These are phyloP conservation scores for Nannochloropsis oceanica DNA, from an alignment of 108 stramenopile species.

Conservation along the genomic window DNA sequence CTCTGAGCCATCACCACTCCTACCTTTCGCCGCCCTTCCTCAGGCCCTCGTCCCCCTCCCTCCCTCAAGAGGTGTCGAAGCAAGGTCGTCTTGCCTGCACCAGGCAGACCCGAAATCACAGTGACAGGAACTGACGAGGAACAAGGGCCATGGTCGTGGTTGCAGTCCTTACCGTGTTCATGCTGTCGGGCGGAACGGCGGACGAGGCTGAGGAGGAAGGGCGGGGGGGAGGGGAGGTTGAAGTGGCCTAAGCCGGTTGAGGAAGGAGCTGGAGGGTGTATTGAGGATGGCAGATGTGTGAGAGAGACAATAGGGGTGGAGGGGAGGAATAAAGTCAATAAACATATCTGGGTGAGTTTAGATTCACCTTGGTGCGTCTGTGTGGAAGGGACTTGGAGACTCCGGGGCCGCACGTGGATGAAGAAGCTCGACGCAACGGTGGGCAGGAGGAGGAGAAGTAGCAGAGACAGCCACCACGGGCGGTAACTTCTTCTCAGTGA, in stretches of 20 bases:
- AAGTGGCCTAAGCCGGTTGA: neutral
- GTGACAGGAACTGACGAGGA: neutral
- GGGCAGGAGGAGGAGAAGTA: too few species aligned
- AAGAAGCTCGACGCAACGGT: neutral
- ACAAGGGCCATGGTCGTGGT: neutral
- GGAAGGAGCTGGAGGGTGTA: too few species aligned
- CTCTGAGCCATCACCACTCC: neutral
- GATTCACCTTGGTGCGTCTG: neutral
- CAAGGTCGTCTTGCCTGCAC: neutral
- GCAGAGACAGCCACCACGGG: too few species aligned
- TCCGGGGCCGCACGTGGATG: neutral
- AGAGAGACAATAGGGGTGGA: neutral
- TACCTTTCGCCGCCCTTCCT: neutral
- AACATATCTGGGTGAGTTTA: neutral
- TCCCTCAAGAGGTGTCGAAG: neutral
- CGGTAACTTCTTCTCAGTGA: too few species aligned
- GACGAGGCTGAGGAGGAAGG: neutral
- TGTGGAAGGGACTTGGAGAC: neutral
- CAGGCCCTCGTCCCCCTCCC: neutral
- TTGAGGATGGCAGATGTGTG: neutral
- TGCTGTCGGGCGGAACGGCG: neutral
- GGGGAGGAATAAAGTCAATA: neutral
- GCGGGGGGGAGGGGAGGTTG: neutral
- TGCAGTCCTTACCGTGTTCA: neutral
- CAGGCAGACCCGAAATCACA: neutral